A percentile compares a stretch with the other conserved stretches of the same genome.
Conservation (phyloP, 2,329 filamentous ascomycete genomes). For the Niveomyces coronatus region DNA sequence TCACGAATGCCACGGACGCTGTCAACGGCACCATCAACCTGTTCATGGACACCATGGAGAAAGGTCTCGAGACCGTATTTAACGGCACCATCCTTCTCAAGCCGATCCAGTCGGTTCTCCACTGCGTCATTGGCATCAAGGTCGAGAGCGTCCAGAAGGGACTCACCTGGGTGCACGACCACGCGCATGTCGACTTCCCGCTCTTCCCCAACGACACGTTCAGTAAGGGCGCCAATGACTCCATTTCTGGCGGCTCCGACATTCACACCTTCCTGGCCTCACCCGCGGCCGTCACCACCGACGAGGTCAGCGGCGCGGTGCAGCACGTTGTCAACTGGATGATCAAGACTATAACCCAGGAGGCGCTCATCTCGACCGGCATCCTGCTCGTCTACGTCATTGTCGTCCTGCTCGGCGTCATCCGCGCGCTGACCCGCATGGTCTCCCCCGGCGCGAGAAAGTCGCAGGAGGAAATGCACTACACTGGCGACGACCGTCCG, state of each 20-base stretch:
- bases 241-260: constrained; percentile 45
- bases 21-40: constrained; percentile 77
- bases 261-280: constrained; percentile 67
- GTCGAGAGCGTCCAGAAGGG: constrained; percentile 75
- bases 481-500: constrained; percentile 21
- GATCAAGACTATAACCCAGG: constrained; percentile 56
- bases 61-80: constrained; percentile 66
- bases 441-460: constrained; percentile 43
- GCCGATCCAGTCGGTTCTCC: constrained; percentile 68
- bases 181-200: constrained; percentile 77
- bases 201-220: constrained; percentile 71
- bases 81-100: constrained; percentile 70
- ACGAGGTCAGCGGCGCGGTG: constrained; percentile 74
- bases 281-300: constrained; percentile 60
- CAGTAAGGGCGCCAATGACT: constrained; percentile 61
- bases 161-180: constrained; percentile 84
- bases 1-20: constrained; percentile 70
- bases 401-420: constrained; percentile 63
- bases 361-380: constrained; percentile 68
- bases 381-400: constrained; percentile 70
- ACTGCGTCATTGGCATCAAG: constrained; percentile 84
- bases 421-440: constrained; percentile 54
- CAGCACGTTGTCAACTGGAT: constrained; percentile 58
- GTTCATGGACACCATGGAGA: constrained; percentile 69
- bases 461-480: constrained; percentile 43